A percentile compares a stretch with the other conserved stretches of the same genome.
phyloP scores from a whole-genome alignment of 352 stramenopile species.

The Thalassiosira hispida region DNA sequence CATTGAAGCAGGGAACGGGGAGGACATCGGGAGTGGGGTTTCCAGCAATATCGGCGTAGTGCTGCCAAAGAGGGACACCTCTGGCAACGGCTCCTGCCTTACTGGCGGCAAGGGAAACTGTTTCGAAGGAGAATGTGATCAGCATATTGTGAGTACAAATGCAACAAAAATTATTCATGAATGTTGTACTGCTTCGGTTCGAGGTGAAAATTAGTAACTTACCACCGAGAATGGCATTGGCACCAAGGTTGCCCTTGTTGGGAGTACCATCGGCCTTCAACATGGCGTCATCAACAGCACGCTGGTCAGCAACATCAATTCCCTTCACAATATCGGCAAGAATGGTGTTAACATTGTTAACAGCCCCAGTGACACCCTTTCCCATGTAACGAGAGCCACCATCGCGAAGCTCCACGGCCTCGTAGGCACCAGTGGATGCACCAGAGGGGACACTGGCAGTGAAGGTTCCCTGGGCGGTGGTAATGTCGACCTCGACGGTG shows the following conservation, averaged over 20 bases:
- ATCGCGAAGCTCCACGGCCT: constrained; percentile 93
- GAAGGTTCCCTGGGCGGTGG: constrained; percentile 86
- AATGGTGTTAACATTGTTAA: constrained; percentile 98
- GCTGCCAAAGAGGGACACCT: constrained; percentile 95
- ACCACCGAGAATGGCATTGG: constrained; percentile 98
- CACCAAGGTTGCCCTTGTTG: constrained; percentile 98
- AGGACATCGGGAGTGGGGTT: constrained; percentile 93
- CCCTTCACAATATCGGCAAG: constrained; percentile 94
- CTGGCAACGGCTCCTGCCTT: constrained; percentile 95
- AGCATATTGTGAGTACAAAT: neutral
- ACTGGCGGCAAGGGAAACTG: constrained; percentile 93
- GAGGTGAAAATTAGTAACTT: constrained; percentile 24
- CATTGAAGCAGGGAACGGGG: constrained; percentile 99
- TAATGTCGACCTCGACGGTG: constrained; percentile 93
- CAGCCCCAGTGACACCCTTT: constrained; percentile 97
- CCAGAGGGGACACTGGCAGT: constrained; percentile 94
- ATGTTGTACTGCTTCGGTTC: too few relatives aligned
- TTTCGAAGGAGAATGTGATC: neutral
- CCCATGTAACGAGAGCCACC: constrained; percentile 96
- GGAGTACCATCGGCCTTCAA: constrained; percentile 96
- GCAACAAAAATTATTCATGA: neutral
- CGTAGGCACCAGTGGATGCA: constrained; percentile 95
- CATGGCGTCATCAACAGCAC: constrained; percentile 95
- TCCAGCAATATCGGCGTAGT: constrained; percentile 97
- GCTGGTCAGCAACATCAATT: constrained; percentile 96